Evolutionary conservation across 2,329 filamentous ascomycete species (phyloP).

Genomic region (Cladosporium oxysporum): DNA sequence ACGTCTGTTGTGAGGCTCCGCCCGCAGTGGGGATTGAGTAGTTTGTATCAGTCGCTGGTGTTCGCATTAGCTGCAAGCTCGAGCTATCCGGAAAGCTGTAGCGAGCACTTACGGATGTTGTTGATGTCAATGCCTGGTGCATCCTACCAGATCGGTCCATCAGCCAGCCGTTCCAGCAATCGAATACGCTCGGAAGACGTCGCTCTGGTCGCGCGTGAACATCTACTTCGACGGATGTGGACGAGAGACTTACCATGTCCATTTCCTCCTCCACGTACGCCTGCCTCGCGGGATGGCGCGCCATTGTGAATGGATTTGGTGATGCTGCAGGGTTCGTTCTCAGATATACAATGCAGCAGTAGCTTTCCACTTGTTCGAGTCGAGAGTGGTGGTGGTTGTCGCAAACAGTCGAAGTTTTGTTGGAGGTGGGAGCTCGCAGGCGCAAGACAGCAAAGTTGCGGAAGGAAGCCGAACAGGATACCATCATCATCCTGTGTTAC

Average conservation of each 20-base stretch:
- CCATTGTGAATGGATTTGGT: slow-evolving; percentile 32
- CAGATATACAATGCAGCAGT: not conserved
- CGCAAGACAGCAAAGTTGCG: slow-evolving; percentile 1
- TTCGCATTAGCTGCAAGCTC: not conserved
- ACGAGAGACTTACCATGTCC: slow-evolving; percentile 22
- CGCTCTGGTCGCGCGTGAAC: slow-evolving; percentile 38
- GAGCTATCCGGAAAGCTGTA: not conserved
- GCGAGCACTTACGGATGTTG: slow-evolving; percentile 59
- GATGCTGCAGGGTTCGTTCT: not conserved
- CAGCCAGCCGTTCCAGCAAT: slow-evolving; percentile 28
- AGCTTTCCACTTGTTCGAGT: not conserved
- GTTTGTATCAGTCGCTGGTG: slow-evolving; percentile 70
- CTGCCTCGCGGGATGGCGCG: slow-evolving; percentile 83
- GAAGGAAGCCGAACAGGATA: not conserved
- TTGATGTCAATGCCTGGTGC: slow-evolving; percentile 62
- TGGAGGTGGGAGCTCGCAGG: not conserved
- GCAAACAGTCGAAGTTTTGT: slow-evolving; percentile 17
- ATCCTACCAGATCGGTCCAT: slow-evolving; percentile 43
- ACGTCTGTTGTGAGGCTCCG: slow-evolving; percentile 76
- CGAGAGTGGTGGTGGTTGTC: not conserved
- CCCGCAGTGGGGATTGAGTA: slow-evolving; percentile 75
- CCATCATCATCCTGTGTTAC: not conserved
- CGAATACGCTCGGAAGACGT: slow-evolving; percentile 17
- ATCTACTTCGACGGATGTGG: slow-evolving; percentile 21
- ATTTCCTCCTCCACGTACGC: slow-evolving; percentile 87